These are phyloP conservation scores for Kwoniella sp. DNA, from an alignment of 768 basidiomycete genomes.

Conservation along the genomic window DNA sequence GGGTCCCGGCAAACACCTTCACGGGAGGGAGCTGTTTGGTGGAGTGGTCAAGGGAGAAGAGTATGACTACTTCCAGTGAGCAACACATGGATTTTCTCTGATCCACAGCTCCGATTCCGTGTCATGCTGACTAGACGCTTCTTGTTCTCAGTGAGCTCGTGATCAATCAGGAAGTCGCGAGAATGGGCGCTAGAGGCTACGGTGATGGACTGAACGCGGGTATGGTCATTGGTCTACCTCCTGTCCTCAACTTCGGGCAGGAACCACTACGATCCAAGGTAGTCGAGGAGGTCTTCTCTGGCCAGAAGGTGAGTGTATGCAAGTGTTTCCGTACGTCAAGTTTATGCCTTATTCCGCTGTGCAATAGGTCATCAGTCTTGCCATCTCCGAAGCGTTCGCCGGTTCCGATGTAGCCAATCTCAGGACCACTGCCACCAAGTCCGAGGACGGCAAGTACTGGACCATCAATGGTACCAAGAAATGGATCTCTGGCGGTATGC, in stretches of 20 bases:
- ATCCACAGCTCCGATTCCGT: background rate
- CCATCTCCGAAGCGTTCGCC: conserved; percentile 86
- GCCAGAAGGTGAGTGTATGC: conserved; percentile 62
- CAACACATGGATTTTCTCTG: background rate
- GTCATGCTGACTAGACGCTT: background rate
- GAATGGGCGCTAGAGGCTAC: conserved; percentile 75
- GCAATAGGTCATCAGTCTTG: conserved; percentile 73
- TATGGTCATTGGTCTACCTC: conserved; percentile 75
- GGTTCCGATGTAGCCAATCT: conserved; percentile 74
- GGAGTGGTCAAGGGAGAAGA: conserved; percentile 79
- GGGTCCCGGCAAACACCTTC: conserved; percentile 85
- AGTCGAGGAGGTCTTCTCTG: conserved; percentile 65
- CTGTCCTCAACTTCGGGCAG: conserved; percentile 80
- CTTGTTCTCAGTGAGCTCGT: conserved; percentile 64
- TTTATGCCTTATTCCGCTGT: background rate
- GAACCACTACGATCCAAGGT: conserved; percentile 69
- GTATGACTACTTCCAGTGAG: conserved; percentile 89
- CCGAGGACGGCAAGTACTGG: conserved; percentile 69
- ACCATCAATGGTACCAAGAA: conserved; percentile 92
- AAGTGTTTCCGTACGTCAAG: conserved; percentile 4
- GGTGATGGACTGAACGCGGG: conserved; percentile 77
- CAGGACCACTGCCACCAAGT: conserved; percentile 72
- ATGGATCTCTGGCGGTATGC: conserved; percentile 57
- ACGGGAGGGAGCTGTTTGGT: conserved; percentile 73
- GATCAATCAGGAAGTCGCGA: conserved; percentile 72